These are phyloP conservation scores for Phytophthora aleatoria DNA, from an alignment of 352 stramenopile species.

Conservation along the genomic window DNA sequence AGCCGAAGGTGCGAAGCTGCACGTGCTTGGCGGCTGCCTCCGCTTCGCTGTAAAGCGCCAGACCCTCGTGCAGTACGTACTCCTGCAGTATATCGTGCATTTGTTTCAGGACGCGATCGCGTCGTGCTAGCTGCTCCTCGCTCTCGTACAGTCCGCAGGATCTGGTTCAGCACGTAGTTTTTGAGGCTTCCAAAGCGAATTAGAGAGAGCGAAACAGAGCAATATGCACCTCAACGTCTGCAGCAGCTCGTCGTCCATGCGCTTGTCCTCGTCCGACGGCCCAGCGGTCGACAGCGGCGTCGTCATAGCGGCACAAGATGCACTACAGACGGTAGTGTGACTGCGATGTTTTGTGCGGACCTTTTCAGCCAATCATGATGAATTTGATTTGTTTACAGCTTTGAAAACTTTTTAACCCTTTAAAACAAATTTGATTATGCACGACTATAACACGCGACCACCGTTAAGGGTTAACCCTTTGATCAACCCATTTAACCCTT, in stretches of 20 bases:
- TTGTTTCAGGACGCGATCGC: constrained; percentile 69
- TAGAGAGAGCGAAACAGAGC: neutral
- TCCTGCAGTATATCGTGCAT: constrained; percentile 73
- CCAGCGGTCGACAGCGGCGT: constrained; percentile 74
- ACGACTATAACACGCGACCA: too few relatives aligned
- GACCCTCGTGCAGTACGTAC: constrained; percentile 76
- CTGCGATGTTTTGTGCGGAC: too few relatives aligned
- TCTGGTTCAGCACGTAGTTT: constrained; percentile 24
- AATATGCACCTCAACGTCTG: constrained; percentile 56
- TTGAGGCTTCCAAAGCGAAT: constrained; percentile 3
- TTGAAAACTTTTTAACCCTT: too few relatives aligned
- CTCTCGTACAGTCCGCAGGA: constrained; percentile 78
- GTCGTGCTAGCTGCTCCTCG: constrained; percentile 59
- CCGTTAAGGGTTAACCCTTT: too few relatives aligned
- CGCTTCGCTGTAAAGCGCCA: constrained; percentile 48
- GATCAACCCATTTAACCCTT: too few relatives aligned
- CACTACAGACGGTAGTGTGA: too few relatives aligned
- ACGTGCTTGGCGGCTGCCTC: constrained; percentile 46
- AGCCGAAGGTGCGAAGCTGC: constrained; percentile 92
- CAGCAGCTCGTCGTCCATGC: constrained; percentile 70
- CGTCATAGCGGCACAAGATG: constrained; percentile 38
- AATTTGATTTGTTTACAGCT: too few relatives aligned
- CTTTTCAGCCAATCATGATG: too few relatives aligned
- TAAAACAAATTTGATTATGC: too few relatives aligned
- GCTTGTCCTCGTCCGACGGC: constrained; percentile 67